Conservation (phyloP, 768 basidiomycete genomes). For the Termitomyces sp. region DNA sequence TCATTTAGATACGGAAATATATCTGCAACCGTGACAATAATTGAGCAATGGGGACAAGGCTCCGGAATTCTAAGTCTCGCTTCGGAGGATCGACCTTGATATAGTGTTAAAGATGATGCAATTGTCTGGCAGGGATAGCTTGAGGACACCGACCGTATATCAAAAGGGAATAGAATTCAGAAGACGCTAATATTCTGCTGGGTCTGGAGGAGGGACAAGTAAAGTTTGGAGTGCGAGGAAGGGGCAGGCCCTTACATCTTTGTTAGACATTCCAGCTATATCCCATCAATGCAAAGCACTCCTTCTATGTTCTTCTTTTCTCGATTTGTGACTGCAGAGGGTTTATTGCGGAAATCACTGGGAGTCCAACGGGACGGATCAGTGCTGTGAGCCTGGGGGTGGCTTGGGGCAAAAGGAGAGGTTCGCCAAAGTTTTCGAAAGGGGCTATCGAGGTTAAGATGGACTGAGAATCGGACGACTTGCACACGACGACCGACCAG, state of each 20-base stretch:
- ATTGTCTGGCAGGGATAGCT: not conserved
- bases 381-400: not conserved
- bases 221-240: not conserved
- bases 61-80: not conserved
- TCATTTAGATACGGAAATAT: not conserved
- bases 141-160: not conserved
- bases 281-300: too few relatives aligned
- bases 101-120: not conserved
- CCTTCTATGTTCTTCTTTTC: not conserved
- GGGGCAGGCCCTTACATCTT: not conserved
- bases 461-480: not conserved
- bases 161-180: not conserved
- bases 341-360: not conserved
- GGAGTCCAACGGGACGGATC: not conserved
- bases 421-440: not conserved
- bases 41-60: not conserved
- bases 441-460: not conserved
- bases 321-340: not conserved
- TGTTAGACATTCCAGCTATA: not conserved
- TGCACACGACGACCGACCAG: not conserved
- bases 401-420: not conserved
- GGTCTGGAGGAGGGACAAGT: too few relatives aligned
- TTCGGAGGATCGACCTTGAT: not conserved
- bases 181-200: not conserved
- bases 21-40: not conserved